A percentile compares a stretch with the other conserved stretches of the same genome.
These are phyloP conservation scores for Triticum turgidum DNA, from an alignment of 176 grass and related monocot species.

Conservation along the genomic window DNA sequence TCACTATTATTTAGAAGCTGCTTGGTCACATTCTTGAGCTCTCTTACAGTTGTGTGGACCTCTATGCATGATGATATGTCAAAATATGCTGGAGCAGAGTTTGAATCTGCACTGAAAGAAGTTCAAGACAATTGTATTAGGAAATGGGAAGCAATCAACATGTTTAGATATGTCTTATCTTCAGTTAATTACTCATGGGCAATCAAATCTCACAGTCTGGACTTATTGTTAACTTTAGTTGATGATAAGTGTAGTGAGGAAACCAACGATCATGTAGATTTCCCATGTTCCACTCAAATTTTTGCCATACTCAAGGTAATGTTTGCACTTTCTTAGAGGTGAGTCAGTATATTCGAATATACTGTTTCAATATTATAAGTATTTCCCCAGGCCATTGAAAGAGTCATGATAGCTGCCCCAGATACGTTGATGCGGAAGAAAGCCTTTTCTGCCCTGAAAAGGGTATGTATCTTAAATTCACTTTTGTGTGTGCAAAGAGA, in stretches of 20 bases:
- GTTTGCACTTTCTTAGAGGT: neutral
- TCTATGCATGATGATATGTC: constrained; percentile 53
- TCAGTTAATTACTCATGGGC: constrained; percentile 70
- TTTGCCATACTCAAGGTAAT: constrained; percentile 73
- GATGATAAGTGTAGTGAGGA: constrained; percentile 39
- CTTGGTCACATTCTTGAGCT: constrained; percentile 14
- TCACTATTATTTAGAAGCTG: constrained; percentile 18
- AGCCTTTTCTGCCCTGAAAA: constrained; percentile 70
- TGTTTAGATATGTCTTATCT: constrained; percentile 60
- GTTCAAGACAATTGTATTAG: constrained; percentile 42
- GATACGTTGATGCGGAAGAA: constrained; percentile 66
- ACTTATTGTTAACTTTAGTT: constrained; percentile 61
- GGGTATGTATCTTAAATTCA: constrained; percentile 37
- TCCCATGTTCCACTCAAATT: constrained; percentile 41
- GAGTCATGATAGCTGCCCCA: constrained; percentile 67
- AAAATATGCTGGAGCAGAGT: constrained; percentile 45
- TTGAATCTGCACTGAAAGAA: constrained; percentile 51
- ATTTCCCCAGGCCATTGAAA: constrained; percentile 70
- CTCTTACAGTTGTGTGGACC: constrained; percentile 66
- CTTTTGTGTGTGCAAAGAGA: neutral
- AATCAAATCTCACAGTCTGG: constrained; percentile 71
- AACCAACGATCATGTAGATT: constrained; percentile 44
- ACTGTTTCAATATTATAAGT: constrained; percentile 24
- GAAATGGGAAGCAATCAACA: constrained; percentile 73
- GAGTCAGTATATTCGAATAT: neutral